Evolutionary conservation across 371 early-diverging fungal species (phyloP).

Genomic region (Phascolomyces articulosus): DNA sequence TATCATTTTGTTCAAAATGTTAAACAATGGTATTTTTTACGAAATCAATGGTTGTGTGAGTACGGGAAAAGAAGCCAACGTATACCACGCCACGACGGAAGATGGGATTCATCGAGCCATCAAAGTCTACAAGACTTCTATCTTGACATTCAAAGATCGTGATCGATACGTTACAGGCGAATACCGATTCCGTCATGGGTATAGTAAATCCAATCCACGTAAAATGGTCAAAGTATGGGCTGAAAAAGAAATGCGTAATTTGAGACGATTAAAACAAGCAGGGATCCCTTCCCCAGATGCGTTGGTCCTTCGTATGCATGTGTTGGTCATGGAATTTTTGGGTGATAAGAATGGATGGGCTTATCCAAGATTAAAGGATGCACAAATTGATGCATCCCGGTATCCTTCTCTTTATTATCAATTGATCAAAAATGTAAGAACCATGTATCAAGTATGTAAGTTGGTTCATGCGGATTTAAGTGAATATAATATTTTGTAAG

Average conservation of each 20-base stretch:
- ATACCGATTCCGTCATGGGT: conserved; percentile 96
- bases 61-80: conserved; percentile 99
- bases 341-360: conserved; percentile 95
- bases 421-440: conserved; percentile 87
- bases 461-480: conserved; percentile 99
- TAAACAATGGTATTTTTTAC: conserved; percentile 87
- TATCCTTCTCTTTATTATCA: conserved; percentile 88
- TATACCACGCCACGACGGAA: conserved; percentile 94
- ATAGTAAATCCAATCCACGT: conserved; percentile 95
- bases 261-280: conserved; percentile 89
- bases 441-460: conserved; percentile 93
- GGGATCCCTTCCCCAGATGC: conserved; percentile 98
- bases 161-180: conserved; percentile 99
- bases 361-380: conserved; percentile 96
- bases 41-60: conserved; percentile 98
- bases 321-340: conserved; percentile 97
- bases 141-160: conserved; percentile 98
- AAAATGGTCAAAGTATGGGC: conserved; percentile 99
- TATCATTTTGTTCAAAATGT: conserved; percentile 95
- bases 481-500: conserved; percentile 97
- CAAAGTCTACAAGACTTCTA: conserved; percentile 99
- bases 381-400: conserved; percentile 70
- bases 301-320: conserved; percentile 92
- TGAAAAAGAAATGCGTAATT: conserved; percentile 99
- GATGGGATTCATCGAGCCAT: conserved; percentile 88